phyloP scores from a whole-genome alignment of 2,329 filamentous ascomycete species.

The Pseudogymnoascus verrucosus region DNA sequence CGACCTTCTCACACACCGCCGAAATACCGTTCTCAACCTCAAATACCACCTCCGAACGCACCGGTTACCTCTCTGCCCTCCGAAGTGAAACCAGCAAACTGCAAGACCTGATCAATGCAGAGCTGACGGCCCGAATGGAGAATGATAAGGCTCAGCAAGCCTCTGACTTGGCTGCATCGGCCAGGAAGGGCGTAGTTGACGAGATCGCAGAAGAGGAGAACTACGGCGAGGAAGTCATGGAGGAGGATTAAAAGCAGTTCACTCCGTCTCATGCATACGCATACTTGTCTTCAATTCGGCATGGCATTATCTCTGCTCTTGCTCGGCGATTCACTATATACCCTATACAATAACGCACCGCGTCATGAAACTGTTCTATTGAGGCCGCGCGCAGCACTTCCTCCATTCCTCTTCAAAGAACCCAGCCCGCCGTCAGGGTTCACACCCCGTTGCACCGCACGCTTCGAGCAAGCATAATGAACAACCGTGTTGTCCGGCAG shows the following conservation, averaged over 20 bases:
- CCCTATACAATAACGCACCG: slow-evolving; percentile 4
- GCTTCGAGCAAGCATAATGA: slow-evolving; percentile 68
- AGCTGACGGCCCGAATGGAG: slow-evolving; percentile 67
- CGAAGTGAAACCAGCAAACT: slow-evolving; percentile 47
- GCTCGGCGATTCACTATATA: not conserved
- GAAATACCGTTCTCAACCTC: slow-evolving; percentile 30
- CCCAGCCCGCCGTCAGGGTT: not conserved
- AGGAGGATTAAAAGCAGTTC: slow-evolving; percentile 46
- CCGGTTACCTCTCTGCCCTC: slow-evolving; percentile 51
- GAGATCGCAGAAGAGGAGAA: slow-evolving; percentile 62
- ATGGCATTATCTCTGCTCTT: not conserved
- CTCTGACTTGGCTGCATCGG: slow-evolving; percentile 21
- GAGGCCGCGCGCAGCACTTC: not conserved
- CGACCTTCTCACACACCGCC: slow-evolving; percentile 37
- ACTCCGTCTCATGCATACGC: not conserved
- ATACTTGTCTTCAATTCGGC: not conserved
- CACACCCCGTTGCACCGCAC: slow-evolving; percentile 32
- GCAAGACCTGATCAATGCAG: slow-evolving; percentile 61
- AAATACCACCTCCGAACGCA: slow-evolving; percentile 41
- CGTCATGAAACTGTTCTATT: slow-evolving; percentile 5
- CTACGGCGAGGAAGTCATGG: slow-evolving; percentile 74
- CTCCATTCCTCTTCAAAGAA: not conserved
- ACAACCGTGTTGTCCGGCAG: slow-evolving; percentile 76
- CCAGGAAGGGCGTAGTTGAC: slow-evolving; percentile 35
- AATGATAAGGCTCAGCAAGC: slow-evolving; percentile 52